These are phyloP conservation scores for Cladosporium phlei DNA, from an alignment of 2,329 filamentous ascomycete genomes.

Conservation along the genomic window DNA sequence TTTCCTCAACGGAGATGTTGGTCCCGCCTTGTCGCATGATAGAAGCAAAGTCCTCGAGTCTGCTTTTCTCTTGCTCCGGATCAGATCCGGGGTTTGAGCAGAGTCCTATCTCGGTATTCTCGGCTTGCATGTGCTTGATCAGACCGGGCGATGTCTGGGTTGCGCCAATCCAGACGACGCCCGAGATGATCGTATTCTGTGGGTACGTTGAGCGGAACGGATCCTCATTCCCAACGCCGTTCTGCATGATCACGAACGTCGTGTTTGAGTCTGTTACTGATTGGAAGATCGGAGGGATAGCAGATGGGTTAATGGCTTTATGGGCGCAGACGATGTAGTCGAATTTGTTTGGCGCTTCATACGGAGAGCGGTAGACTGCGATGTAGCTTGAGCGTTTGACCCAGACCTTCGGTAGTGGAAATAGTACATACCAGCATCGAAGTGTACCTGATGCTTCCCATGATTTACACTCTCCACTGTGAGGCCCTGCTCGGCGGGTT, in stretches of 20 bases:
- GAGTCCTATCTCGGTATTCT: slow-evolving; percentile 53
- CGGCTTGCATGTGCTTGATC: slow-evolving; percentile 48
- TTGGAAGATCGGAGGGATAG: slow-evolving; percentile 36
- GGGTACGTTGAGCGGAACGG: slow-evolving; percentile 49
- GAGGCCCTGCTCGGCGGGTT: slow-evolving; percentile 33
- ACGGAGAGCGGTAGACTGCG: slow-evolving; percentile 39
- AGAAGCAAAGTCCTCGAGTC: slow-evolving; percentile 40
- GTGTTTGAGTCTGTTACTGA: slow-evolving; percentile 41
- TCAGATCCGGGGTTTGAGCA: slow-evolving; percentile 39
- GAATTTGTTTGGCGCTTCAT: slow-evolving; percentile 32
- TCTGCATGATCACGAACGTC: slow-evolving; percentile 58
- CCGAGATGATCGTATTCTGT: slow-evolving; percentile 50
- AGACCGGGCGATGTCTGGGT: slow-evolving; percentile 47
- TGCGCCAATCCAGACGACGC: slow-evolving; percentile 53
- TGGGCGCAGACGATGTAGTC: slow-evolving; percentile 46
- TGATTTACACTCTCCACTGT: slow-evolving; percentile 40
- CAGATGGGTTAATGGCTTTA: slow-evolving; percentile 40
- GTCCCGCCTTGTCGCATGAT: slow-evolving; percentile 43
- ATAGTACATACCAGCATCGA: slow-evolving; percentile 18
- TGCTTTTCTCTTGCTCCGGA: slow-evolving; percentile 29
- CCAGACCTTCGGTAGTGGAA: no score
- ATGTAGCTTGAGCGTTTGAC: not conserved
- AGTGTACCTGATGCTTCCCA: slow-evolving; percentile 33
- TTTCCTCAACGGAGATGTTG: slow-evolving; percentile 45
- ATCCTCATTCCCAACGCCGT: slow-evolving; percentile 58